A percentile compares a stretch with the other conserved stretches of the same genome.
Evolutionary conservation across 441 rosid genomes (phyloP).

Genomic region (Geranium incanum): DNA sequence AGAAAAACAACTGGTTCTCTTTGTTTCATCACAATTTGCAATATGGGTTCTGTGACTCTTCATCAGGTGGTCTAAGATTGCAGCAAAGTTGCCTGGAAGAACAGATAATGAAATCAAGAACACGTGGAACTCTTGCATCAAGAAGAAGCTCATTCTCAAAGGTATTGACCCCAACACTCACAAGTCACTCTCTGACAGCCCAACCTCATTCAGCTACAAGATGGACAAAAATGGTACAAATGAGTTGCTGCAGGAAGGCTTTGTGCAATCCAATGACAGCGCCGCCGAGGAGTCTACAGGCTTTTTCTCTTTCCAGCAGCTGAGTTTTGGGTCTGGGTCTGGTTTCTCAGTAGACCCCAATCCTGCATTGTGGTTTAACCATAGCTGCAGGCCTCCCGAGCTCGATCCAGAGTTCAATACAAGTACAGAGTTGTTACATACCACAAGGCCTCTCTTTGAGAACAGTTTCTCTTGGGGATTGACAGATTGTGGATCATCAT

Average conservation of each 20-base stretch:
- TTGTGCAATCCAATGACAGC: conserved; percentile 17
- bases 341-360: conserved; percentile 21
- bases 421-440: conserved; percentile 18
- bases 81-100: conserved; percentile 64
- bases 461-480: conserved; percentile 39
- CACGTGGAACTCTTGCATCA: conserved; percentile 70
- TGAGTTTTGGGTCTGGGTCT: conserved; percentile 21
- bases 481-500: conserved; percentile 11
- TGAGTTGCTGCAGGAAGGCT: conserved; percentile 29
- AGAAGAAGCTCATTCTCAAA: conserved; percentile 65
- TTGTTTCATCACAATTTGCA: no score
- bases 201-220: conserved; percentile 11
- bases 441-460: background rate
- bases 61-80: conserved; percentile 80
- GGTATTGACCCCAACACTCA: conserved; percentile 81
- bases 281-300: conserved; percentile 33
- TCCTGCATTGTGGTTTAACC: conserved; percentile 30
- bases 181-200: conserved; percentile 43
- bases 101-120: conserved; percentile 81
- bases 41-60: background rate
- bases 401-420: conserved; percentile 10
- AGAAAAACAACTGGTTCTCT: no score
- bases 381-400: conserved; percentile 4
- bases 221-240: conserved; percentile 20
- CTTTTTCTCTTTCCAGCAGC: conserved; percentile 44